These are phyloP conservation scores for Tolypocladium ovalisporum DNA, from an alignment of 2,329 filamentous ascomycete species.

Conservation along the genomic window DNA sequence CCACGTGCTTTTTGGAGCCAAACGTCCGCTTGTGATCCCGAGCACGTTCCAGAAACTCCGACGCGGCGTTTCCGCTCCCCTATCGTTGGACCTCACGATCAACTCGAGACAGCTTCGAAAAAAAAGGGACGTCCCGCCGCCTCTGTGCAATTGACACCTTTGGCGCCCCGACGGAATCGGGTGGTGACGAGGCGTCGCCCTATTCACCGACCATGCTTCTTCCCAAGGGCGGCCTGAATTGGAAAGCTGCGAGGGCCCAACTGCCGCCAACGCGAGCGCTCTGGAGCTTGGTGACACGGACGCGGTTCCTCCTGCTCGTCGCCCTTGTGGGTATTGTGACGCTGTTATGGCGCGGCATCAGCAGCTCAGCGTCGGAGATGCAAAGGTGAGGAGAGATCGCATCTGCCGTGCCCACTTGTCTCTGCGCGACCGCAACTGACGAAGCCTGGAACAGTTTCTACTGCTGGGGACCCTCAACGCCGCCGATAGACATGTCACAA, in stretches of 20 bases:
- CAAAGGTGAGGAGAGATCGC: conserved; percentile 56
- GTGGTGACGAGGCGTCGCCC: conserved; percentile 1
- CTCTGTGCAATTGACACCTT: not conserved
- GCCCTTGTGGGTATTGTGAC: conserved; percentile 60
- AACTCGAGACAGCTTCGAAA: not conserved
- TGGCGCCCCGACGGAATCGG: not conserved
- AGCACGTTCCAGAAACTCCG: not conserved
- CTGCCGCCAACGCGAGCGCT: conserved; percentile 68
- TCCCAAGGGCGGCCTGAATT: conserved; percentile 79
- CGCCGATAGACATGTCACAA: conserved; percentile 89
- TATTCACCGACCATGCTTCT: conserved; percentile 60
- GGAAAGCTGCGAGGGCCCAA: conserved; percentile 77
- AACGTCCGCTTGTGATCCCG: not conserved
- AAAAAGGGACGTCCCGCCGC: not conserved
- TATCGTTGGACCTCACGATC: not conserved
- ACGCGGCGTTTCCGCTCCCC: not conserved
- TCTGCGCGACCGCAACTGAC: not conserved
- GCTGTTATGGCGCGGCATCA: conserved; percentile 81
- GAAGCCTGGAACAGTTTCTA: conserved; percentile 58
- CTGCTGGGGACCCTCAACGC: conserved; percentile 89
- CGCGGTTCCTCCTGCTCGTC: conserved; percentile 66
- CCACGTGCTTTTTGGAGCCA: not conserved
- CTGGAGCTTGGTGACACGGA: conserved; percentile 60
- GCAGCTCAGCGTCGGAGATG: conserved; percentile 72
- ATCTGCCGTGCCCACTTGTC: not conserved